These are phyloP conservation scores for Aureobasidium sp. DNA, from an alignment of 2,329 filamentous ascomycete genomes.

Conservation along the genomic window DNA sequence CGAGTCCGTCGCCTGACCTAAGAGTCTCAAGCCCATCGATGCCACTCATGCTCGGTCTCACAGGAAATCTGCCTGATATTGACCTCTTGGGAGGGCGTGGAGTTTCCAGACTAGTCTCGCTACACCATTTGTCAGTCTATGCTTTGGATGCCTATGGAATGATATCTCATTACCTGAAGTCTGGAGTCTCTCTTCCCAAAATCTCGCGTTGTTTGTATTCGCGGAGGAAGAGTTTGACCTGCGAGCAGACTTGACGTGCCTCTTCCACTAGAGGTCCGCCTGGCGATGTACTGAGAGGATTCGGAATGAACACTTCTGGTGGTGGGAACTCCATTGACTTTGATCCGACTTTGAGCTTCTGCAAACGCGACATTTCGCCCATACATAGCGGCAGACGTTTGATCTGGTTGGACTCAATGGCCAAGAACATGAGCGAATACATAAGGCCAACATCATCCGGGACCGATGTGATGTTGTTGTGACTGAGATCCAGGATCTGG, in stretches of 20 bases:
- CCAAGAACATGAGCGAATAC: conserved; percentile 80
- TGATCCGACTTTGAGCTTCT: conserved; percentile 82
- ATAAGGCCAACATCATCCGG: conserved; percentile 75
- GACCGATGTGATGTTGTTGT: conserved; percentile 73
- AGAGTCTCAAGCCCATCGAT: conserved; percentile 47
- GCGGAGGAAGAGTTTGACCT: conserved; percentile 53
- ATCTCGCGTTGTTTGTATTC: conserved; percentile 23
- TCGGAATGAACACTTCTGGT: conserved; percentile 37
- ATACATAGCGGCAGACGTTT: conserved; percentile 76
- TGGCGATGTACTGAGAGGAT: conserved; percentile 28
- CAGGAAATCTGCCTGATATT: conserved; percentile 49
- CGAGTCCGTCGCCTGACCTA: conserved; percentile 52
- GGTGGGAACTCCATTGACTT: conserved; percentile 78
- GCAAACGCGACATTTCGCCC: conserved; percentile 82
- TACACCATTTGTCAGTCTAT: conserved; percentile 28
- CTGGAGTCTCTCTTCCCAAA: conserved; percentile 27
- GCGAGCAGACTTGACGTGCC: conserved; percentile 51
- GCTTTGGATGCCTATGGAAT: too few relatives aligned
- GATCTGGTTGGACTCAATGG: conserved; percentile 79
- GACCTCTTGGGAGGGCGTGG: conserved; percentile 60
- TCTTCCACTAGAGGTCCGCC: conserved; percentile 29
- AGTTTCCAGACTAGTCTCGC: conserved; percentile 69
- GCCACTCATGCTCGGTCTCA: conserved; percentile 61
- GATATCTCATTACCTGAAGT: background rate
- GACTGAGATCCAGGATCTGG: conserved; percentile 86